These are phyloP conservation scores for Ulmus americana DNA, from an alignment of 331 rosid species.

Conservation along the genomic window DNA sequence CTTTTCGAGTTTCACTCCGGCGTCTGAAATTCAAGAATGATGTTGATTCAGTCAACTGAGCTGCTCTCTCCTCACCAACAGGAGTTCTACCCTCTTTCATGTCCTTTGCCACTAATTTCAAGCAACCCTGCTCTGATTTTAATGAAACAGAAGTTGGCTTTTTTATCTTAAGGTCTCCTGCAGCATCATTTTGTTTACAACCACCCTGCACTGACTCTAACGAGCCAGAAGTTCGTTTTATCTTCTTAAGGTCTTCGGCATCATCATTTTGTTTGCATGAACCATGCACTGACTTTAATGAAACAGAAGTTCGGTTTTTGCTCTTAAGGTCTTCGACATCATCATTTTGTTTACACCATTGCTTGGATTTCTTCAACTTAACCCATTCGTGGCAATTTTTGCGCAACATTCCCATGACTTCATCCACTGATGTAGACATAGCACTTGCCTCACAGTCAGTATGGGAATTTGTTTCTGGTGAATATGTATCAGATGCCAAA, in stretches of 20 bases:
- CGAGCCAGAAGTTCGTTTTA: slow-evolving; percentile 17
- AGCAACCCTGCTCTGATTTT: slow-evolving; percentile 19
- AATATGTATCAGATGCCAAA: slow-evolving; percentile 23
- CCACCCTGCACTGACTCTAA: neutral
- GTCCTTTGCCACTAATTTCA: slow-evolving; percentile 25
- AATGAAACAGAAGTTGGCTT: no score
- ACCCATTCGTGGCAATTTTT: slow-evolving; percentile 20
- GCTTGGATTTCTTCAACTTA: slow-evolving; percentile 28
- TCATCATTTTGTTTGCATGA: neutral
- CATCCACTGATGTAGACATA: slow-evolving; percentile 35
- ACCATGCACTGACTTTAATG: neutral
- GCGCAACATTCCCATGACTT: slow-evolving; percentile 44
- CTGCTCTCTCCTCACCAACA: slow-evolving; percentile 21
- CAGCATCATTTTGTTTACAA: no score
- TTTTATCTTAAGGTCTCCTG: no score
- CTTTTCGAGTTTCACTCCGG: slow-evolving; percentile 44
- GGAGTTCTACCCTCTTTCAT: slow-evolving; percentile 3
- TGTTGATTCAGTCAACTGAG: slow-evolving; percentile 17
- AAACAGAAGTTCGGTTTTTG: slow-evolving; percentile 17
- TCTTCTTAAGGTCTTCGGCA: slow-evolving; percentile 22
- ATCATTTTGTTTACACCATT: slow-evolving; percentile 1
- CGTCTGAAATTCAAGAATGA: slow-evolving; percentile 41
- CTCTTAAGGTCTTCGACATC: slow-evolving; percentile 21
- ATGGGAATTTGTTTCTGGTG: slow-evolving; percentile 13
- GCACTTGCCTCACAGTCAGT: slow-evolving; percentile 14